Conservation (phyloP, 139 green algal species). For the Ulvella scutata region DNA sequence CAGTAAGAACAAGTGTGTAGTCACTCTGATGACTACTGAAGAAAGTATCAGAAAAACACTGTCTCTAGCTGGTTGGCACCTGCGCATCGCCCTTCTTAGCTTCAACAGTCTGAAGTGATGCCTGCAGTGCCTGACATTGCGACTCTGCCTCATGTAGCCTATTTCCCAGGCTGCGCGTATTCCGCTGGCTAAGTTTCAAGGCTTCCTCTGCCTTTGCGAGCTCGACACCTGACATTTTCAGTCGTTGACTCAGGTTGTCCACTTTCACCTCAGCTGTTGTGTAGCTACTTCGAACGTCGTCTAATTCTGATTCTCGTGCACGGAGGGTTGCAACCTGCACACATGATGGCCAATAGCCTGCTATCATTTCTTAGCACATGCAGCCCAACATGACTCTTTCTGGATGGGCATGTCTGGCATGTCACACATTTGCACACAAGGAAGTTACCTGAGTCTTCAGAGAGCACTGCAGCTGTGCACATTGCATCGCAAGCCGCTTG, state of each 20-base stretch:
- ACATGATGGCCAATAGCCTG: not conserved
- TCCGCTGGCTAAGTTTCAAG: not conserved
- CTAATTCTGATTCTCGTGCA: not conserved
- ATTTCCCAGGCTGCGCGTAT: not conserved
- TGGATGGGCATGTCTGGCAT: not conserved
- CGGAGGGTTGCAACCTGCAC: not conserved
- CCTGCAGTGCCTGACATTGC: not conserved
- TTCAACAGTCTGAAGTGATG: not conserved
- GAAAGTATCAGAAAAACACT: too few relatives aligned
- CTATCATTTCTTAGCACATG: not conserved
- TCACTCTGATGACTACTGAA: too few relatives aligned
- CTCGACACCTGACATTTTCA: not conserved
- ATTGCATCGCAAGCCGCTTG: not conserved
- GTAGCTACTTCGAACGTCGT: not conserved
- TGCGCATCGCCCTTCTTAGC: not conserved
- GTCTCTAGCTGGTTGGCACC: too few relatives aligned
- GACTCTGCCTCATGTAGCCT: not conserved
- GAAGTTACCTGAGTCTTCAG: conserved; percentile 1
- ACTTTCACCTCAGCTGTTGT: not conserved
- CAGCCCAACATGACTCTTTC: not conserved
- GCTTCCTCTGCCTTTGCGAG: not conserved
- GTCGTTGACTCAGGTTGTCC: not conserved
- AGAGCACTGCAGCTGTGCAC: not conserved
- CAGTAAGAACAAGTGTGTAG: too few relatives aligned
- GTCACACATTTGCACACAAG: not conserved